Evolutionary conservation across 106 monocot species (phyloP).

Genomic region (Platanthera zijinensis): DNA sequence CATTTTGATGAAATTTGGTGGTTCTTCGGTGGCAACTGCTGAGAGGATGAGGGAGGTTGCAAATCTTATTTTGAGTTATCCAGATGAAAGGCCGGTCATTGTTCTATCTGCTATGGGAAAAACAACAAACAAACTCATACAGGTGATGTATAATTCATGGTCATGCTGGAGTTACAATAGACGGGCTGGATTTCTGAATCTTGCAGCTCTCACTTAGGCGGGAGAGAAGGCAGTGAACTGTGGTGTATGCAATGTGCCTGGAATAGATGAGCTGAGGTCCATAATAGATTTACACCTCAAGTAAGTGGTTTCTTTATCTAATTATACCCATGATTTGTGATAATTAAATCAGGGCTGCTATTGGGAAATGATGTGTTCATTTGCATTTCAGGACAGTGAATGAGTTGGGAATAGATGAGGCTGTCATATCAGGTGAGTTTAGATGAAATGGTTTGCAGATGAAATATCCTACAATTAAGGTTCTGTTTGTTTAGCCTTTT

Average conservation of each 20-base stretch:
- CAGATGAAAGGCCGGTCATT: conserved; percentile 66
- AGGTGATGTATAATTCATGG: conserved; percentile 19
- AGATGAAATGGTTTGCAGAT: neutral
- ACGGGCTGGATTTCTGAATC: neutral
- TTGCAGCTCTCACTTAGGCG: conserved; percentile 31
- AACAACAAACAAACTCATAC: conserved; percentile 77
- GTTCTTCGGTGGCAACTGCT: conserved; percentile 77
- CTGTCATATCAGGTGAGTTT: conserved; percentile 50
- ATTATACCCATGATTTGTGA: neutral
- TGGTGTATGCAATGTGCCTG: conserved; percentile 54
- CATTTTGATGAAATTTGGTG: conserved; percentile 91
- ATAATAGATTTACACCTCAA: conserved; percentile 74
- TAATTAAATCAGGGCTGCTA: neutral
- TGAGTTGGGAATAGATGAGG: conserved; percentile 67
- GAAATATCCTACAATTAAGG: neutral
- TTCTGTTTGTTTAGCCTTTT: too few relatives aligned
- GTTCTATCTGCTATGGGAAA: conserved; percentile 97
- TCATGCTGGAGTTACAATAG: neutral
- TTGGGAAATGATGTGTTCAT: neutral
- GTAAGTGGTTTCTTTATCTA: conserved; percentile 17
- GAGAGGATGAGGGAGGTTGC: conserved; percentile 83
- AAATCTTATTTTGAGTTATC: conserved; percentile 63
- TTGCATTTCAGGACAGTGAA: conserved; percentile 54
- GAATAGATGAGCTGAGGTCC: conserved; percentile 58
- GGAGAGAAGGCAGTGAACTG: conserved; percentile 84